These are phyloP conservation scores for Chlorella sp. DNA, from an alignment of 139 green algal species.

Conservation along the genomic window DNA sequence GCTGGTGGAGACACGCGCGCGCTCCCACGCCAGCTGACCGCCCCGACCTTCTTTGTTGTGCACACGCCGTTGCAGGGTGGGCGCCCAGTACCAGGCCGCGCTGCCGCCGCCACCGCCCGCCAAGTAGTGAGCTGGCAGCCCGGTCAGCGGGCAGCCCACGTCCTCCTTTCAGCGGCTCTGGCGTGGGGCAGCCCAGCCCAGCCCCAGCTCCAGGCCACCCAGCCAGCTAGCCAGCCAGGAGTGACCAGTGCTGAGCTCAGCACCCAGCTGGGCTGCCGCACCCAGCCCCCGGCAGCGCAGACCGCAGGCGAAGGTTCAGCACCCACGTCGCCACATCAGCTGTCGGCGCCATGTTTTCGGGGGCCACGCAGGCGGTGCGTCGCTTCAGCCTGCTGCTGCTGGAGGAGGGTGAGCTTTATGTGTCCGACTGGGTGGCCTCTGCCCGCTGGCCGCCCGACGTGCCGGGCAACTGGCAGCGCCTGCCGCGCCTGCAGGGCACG, in stretches of 20 bases:
- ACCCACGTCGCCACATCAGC: too few species aligned
- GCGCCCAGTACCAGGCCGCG: slow-evolving; percentile 61
- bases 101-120: slow-evolving; percentile 34
- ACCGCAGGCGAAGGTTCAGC: not conserved
- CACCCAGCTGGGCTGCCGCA: not conserved
- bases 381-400: slow-evolving; percentile 89
- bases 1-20: not conserved
- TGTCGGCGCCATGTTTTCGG: slow-evolving; percentile 54
- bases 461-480: slow-evolving; percentile 71
- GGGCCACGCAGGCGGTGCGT: slow-evolving; percentile 22
- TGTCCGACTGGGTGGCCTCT: slow-evolving; percentile 73
- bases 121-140: not conserved
- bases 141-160: too few species aligned
- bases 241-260: not conserved
- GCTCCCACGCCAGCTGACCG: slow-evolving; percentile 3
- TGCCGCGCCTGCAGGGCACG: slow-evolving; percentile 66
- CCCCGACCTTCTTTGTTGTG: not conserved
- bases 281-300: not conserved
- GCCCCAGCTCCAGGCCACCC: too few species aligned
- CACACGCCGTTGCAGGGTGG: slow-evolving; percentile 41
- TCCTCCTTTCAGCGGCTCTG: not conserved
- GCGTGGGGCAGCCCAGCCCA: not conserved
- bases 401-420: slow-evolving; percentile 86
- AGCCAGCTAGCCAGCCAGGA: too few species aligned
- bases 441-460: slow-evolving; percentile 43